phyloP scores from a whole-genome alignment of 1,139 yeast genomes.

The Yamadazyma atmosphaerica region DNA sequence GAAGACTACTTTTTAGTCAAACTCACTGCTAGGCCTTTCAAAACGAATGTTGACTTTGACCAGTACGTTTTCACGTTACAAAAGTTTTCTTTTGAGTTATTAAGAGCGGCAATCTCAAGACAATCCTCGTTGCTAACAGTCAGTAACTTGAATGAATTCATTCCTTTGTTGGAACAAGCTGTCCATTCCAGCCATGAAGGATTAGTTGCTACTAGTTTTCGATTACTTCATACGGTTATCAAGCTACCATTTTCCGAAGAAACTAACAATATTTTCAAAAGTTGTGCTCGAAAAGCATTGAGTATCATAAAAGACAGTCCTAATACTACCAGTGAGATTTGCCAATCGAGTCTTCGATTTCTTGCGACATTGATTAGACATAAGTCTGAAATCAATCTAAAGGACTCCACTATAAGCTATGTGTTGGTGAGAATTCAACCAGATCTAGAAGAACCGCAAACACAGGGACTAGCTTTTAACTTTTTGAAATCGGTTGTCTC shows the following conservation, averaged over 20 bases:
- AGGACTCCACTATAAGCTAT: slow-evolving; percentile 73
- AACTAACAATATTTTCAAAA: slow-evolving; percentile 51
- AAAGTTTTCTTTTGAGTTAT: slow-evolving; percentile 74
- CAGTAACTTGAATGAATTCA: slow-evolving; percentile 66
- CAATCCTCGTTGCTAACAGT: slow-evolving; percentile 58
- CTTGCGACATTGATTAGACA: slow-evolving; percentile 73
- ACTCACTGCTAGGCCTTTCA: slow-evolving; percentile 57
- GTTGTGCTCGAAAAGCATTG: slow-evolving; percentile 64
- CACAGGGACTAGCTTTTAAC: slow-evolving; percentile 85
- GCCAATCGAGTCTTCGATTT: slow-evolving; percentile 77
- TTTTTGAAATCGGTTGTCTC: slow-evolving; percentile 75
- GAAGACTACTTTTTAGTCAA: slow-evolving; percentile 72
- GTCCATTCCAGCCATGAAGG: slow-evolving; percentile 70
- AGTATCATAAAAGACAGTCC: slow-evolving; percentile 74
- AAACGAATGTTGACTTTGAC: slow-evolving; percentile 52
- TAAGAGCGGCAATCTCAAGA: slow-evolving; percentile 69
- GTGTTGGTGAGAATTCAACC: slow-evolving; percentile 77
- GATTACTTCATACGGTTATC: slow-evolving; percentile 60
- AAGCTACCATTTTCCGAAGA: slow-evolving; percentile 64
- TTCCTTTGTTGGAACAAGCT: slow-evolving; percentile 68
- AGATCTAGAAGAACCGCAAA: slow-evolving; percentile 86
- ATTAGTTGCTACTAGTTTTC: slow-evolving; percentile 67
- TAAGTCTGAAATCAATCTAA: slow-evolving; percentile 62
- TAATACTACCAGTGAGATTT: slow-evolving; percentile 74
- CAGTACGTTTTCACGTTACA: slow-evolving; percentile 61